A percentile compares a stretch with the other conserved stretches of the same genome.
Evolutionary conservation across 202 grass and related monocot species (phyloP).

Genomic region (Elaeis oleifera): DNA sequence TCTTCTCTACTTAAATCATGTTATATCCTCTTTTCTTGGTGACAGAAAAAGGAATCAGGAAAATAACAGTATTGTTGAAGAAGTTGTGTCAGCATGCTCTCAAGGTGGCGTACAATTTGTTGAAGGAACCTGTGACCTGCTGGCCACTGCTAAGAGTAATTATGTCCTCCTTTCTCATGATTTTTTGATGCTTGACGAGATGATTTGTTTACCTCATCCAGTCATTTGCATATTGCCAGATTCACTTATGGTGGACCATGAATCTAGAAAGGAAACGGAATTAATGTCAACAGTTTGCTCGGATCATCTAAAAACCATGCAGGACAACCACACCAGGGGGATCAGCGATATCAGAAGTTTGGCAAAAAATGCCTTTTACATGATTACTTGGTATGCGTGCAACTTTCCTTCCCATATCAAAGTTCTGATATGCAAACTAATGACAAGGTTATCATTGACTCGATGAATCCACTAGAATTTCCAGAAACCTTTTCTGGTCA

Average conservation of each 20-base stretch:
- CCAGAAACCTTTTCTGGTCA: too few species aligned
- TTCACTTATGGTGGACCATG: slow-evolving; percentile 39
- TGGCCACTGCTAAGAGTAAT: slow-evolving; percentile 49
- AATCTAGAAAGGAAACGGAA: slow-evolving; percentile 32
- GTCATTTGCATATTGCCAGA: slow-evolving; percentile 26
- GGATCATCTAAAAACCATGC: slow-evolving; percentile 35
- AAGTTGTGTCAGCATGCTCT: slow-evolving; percentile 29
- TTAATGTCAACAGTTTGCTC: slow-evolving; percentile 17
- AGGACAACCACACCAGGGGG: slow-evolving; percentile 33
- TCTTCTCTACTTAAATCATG: background rate
- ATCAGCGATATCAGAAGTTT: slow-evolving; percentile 39
- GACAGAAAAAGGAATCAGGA: slow-evolving; percentile 46
- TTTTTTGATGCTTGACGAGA: too few species aligned
- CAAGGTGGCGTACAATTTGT: slow-evolving; percentile 40
- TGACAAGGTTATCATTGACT: too few species aligned
- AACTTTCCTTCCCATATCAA: background rate
- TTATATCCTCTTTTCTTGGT: slow-evolving; percentile 18
- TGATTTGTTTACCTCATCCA: too few species aligned
- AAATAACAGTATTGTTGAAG: slow-evolving; percentile 40
- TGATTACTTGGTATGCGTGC: slow-evolving; percentile 53
- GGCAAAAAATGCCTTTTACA: slow-evolving; percentile 40
- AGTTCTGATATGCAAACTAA: too few species aligned
- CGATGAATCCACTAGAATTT: too few species aligned
- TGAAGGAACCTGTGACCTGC: slow-evolving; percentile 35
- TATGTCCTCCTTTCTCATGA: background rate